Base-by-base conservation (phyloP, 148 eudicot genomes). In the Rhododendron williamsianum region DNA sequence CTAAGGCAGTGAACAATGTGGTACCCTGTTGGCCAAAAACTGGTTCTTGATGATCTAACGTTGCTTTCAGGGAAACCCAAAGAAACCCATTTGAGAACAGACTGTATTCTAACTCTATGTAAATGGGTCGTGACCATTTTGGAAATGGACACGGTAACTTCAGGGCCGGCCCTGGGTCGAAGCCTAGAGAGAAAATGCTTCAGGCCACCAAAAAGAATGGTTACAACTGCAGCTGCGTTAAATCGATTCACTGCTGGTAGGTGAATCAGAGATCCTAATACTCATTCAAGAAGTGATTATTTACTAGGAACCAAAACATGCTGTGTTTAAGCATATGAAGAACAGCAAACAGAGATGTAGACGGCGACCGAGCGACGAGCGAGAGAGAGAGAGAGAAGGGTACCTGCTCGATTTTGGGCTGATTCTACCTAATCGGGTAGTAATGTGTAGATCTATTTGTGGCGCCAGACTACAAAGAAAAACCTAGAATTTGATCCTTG, bases 81-180 rank as follows among this genome's bases (percentile, higher is more conserved):
- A 79, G 87, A 91, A 84, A 87, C 89, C 86, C 90, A 91, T 84
- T 84, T 90, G 56, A 90, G 56, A 86, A 86, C 21, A 86, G 84
- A 84, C 5, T 52, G 38, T 30, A 46, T 60, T 86, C 86, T 89
- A 49, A 83, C 87, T 85, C 88, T 92, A 58, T 79, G 87, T 7
- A 91, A 82, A 89, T 88, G 88, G 88, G 83, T 89, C 93, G 90
- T 90, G 46, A 51, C 78, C 78, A 63, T 74, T 73, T 60, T 46
- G 45, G 51, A 12, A 49, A 71, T 21, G 56, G 54, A 71, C 15
- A 86, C 11, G 36, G 69, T 72, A n/a, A n/a, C n/a, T n/a, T 8
- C 71, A 9, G 30, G 71, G 71, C 27, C 60, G 60, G 60, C 60
- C 60, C 60, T 56, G 60, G 23, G 60, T 56, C 15, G 60, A 56